Base-by-base conservation (phyloP, 768 basidiomycete genomes). In the Tricholoma sp. region DNA sequence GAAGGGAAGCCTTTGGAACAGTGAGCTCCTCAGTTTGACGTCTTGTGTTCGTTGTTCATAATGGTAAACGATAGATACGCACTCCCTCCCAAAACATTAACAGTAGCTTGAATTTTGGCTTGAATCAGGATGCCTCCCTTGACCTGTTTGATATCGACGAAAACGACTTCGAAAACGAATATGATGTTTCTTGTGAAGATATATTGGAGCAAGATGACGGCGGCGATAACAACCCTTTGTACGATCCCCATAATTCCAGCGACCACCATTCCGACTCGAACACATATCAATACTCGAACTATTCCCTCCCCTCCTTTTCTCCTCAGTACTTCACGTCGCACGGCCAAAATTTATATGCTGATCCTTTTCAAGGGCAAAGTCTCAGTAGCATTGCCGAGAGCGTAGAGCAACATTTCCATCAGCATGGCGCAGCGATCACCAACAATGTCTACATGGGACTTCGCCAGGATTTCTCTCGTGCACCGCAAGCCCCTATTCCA, bases 91-190 rank as follows among this genome's bases (percentile, higher is more conserved):
- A 68, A 56, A 68, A 74, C 15, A 54, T 59, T 45, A 64, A 64
- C 47, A 56, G 59, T 50, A 66, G 55, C 56, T 70, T 71, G 57
- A 76, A 69, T 57, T 58, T 72, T 49, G 68, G 70, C 39, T 57
- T 74, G 29, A 73, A 72, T 53, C 69, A 69, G 65, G 79, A 77
- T 62, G 72, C 78, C 64, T 72, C 76, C 63, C 61, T 78, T 41
- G 81, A 88, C 36, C 72, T 89, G 55, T 89, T 87, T 65, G 85
- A 89, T 64, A 89, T 90, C 59, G 83, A 88, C 62, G 88, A 89
- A 68, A 83, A 85, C 63, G 82, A 83, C 56, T 80, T 80, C 62
- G 83, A 84, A 64, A 72, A 75, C 55, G 76, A 78, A 49, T 68
- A 71, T 45, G 74, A 76, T n/a, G 69, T 69, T 44, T 53, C 52